Evolutionary conservation across 1,284 basidiomycete species (phyloP).

Genomic region (Moesziomyces sp.): DNA sequence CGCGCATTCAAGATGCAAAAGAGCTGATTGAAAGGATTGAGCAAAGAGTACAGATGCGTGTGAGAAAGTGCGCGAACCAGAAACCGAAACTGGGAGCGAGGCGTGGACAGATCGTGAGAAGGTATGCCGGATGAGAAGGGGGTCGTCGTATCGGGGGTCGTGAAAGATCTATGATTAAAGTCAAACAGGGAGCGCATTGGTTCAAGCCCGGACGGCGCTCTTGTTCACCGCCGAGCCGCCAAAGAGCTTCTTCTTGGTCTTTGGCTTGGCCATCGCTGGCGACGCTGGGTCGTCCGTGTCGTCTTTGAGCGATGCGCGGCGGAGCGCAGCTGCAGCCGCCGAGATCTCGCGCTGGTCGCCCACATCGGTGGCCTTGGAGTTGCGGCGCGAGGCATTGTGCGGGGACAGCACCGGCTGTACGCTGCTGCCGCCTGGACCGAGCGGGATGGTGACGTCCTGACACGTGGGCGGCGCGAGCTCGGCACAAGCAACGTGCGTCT

Average conservation of each 20-base stretch:
- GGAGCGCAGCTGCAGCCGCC: constrained; percentile 42
- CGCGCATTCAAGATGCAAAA: too few relatives aligned
- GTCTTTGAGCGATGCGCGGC: constrained; percentile 23
- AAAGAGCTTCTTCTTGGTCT: constrained; percentile 47
- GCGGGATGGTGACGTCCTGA: constrained; percentile 53
- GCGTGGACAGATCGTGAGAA: too few relatives aligned
- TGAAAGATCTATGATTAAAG: constrained; percentile 5
- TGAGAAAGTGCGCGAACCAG: too few relatives aligned
- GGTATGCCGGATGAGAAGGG: too few relatives aligned
- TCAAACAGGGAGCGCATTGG: too few relatives aligned
- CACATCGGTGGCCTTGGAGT: constrained; percentile 35
- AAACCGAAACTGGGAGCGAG: too few relatives aligned
- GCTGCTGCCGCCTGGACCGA: constrained; percentile 16
- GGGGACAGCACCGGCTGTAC: constrained; percentile 39
- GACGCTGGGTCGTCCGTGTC: constrained; percentile 14
- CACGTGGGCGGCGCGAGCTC: constrained; percentile 59
- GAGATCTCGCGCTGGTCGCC: constrained; percentile 45
- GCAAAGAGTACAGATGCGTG: too few relatives aligned
- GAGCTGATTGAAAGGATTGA: too few relatives aligned
- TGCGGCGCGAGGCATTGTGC: constrained; percentile 35
- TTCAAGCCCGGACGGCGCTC: constrained; percentile 30
- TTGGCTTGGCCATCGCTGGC: constrained; percentile 19
- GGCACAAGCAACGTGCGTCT: constrained; percentile 61
- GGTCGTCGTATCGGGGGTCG: background rate
- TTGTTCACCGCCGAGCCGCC: constrained; percentile 38